Conservation (phyloP, 176 grass and related monocot species). For the Lolium perenne region DNA sequence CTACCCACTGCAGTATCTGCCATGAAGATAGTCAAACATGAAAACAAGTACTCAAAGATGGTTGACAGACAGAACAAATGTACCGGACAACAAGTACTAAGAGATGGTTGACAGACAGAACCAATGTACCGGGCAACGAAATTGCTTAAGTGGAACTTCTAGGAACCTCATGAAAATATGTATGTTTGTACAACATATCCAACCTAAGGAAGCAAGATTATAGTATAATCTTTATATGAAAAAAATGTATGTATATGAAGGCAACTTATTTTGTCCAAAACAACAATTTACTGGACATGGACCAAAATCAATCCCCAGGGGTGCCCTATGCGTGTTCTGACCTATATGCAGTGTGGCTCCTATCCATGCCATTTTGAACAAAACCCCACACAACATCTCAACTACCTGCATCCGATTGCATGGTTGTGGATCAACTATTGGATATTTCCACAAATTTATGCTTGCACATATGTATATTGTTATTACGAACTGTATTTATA, state of each 20-base stretch:
- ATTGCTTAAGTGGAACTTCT: not conserved
- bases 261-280: not conserved
- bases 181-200: slow-evolving; percentile 13
- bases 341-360: not conserved
- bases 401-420: not conserved
- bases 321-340: not conserved
- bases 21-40: not conserved
- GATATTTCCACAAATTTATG: not conserved
- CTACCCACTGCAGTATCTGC: slow-evolving; percentile 50
- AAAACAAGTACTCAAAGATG: not conserved
- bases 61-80: no score
- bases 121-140: not conserved
- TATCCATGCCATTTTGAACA: not conserved
- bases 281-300: not conserved
- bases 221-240: not conserved
- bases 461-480: not conserved
- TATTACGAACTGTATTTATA: not conserved
- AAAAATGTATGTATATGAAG: slow-evolving; percentile 15
- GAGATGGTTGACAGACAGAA: no score
- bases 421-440: not conserved
- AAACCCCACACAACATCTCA: not conserved
- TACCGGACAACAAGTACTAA: not conserved
- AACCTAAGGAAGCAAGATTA: not conserved
- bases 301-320: not conserved
- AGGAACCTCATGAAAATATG: not conserved